A percentile compares a stretch with the other conserved stretches of the same genome.
These are phyloP conservation scores for Cadophora gregata DNA, from an alignment of 2,329 filamentous ascomycete species.

Conservation along the genomic window DNA sequence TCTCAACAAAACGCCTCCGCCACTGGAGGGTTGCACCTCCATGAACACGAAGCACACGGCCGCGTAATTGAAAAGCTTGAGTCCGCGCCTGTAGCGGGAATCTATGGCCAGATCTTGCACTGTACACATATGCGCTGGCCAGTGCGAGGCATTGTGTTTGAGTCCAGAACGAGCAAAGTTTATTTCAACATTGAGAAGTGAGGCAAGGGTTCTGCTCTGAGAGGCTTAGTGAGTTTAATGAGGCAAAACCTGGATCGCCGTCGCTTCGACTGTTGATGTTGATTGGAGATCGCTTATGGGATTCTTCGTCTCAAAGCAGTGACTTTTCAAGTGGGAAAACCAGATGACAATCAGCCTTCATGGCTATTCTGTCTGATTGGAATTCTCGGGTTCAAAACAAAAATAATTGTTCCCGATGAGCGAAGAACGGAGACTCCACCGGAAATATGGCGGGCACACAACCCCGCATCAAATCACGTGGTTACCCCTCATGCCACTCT, in stretches of 20 bases:
- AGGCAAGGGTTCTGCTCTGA: background rate
- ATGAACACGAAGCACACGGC: constrained; percentile 7
- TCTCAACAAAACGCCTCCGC: background rate
- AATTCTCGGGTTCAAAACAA: background rate
- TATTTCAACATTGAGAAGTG: background rate
- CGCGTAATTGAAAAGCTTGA: constrained; percentile 16
- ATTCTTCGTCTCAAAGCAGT: background rate
- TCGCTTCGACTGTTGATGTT: constrained; percentile 12
- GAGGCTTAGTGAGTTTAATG: background rate
- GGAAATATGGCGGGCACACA: background rate
- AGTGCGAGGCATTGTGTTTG: background rate
- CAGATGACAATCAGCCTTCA: background rate
- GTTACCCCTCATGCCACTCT: constrained; percentile 24
- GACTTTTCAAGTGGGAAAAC: background rate
- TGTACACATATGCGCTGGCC: background rate
- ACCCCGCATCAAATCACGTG: constrained; percentile 16
- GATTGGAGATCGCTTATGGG: background rate
- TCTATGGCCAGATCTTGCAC: background rate
- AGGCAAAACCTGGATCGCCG: background rate
- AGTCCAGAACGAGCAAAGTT: background rate
- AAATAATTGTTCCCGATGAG: background rate
- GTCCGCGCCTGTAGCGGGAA: constrained; percentile 13
- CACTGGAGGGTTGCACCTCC: background rate
- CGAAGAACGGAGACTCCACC: background rate
- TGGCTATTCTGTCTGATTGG: background rate